Evolutionary conservation across 805 yeast genomes (phyloP), one percentile per base, ranked within the genome.

Genomic region (Candida ipomoeae): DNA sequence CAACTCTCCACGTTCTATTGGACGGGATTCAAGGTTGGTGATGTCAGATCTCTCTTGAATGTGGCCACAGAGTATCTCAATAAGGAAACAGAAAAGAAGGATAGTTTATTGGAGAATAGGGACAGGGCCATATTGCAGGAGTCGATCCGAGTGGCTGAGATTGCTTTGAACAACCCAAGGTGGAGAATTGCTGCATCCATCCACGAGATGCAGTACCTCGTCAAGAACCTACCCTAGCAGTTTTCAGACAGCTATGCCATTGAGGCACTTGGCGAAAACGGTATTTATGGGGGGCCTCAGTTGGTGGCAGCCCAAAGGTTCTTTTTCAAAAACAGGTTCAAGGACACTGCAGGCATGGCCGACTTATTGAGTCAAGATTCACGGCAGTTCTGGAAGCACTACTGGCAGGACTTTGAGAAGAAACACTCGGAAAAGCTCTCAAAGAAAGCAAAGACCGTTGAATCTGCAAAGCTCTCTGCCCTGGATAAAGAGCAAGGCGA

Each of bases 1-100:
- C 87, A 81, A 62, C 71, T 84, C 51, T 82, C 86, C 0, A 82
- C 90, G 0, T 84, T 85, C 61, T 82, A 82, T 58, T 85, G 91
- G 91, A 82, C 88, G 1, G 90, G 89, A 0, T 85, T 85, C 60
- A 73, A 84, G 11, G 72, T 74, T 23, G 73, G 71, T 39, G 89
- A 85, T 64, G 70, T 85, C 29, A 79, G 79, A 44, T 69, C 76
- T 20, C 69, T 85, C 63, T 61, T 79, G 2, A 65, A 68, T 20
- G 76, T 84, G 29, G 77, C 85, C 45, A 65, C 70, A 14, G 63
- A 66, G 20, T 75, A 82, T 6, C 52, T 81, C 34, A 69, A 74
- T 15, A 75, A 74, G 51, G 57, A 58, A 32, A 57, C 61, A 13
- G 52, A 56, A 1, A 59, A 59, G 31, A 67, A 67, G 0, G 51